Conservation (phyloP, 1,284 basidiomycete genomes). For the Clitocybe nebularis region DNA sequence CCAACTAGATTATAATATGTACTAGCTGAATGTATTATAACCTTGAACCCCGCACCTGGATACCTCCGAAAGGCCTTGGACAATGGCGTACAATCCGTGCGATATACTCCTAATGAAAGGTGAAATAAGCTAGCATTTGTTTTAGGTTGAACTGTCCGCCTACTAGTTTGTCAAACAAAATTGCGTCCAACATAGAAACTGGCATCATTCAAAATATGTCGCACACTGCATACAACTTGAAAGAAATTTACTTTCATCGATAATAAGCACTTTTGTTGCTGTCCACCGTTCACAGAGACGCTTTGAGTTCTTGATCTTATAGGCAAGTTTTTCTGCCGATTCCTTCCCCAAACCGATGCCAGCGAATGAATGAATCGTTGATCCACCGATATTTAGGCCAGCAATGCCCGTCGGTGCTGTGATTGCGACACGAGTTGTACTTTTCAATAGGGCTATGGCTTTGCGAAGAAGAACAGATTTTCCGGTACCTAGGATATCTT, state of each 20-base stretch:
- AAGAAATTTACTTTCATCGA: conserved; percentile 72
- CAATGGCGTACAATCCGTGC: conserved; percentile 56
- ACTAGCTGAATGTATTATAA: neutral
- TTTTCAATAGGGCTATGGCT: conserved; percentile 61
- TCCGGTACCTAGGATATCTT: conserved; percentile 64
- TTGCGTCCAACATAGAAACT: conserved; percentile 91
- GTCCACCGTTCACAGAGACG: conserved; percentile 67
- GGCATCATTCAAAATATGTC: too few species aligned
- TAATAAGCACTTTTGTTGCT: conserved; percentile 71
- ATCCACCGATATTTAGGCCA: conserved; percentile 83
- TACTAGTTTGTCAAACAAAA: conserved; percentile 79
- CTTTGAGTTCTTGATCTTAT: conserved; percentile 39
- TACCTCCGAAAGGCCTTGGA: conserved; percentile 74
- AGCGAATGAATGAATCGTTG: conserved; percentile 85
- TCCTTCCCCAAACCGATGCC: conserved; percentile 80
- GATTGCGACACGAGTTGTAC: conserved; percentile 66
- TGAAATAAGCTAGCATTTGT: neutral
- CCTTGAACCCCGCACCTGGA: conserved; percentile 57
- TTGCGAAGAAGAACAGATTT: conserved; percentile 85
- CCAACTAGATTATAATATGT: conserved; percentile 44
- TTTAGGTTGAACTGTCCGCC: conserved; percentile 10
- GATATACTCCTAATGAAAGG: conserved; percentile 35
- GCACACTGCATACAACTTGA: too few species aligned
- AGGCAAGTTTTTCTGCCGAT: conserved; percentile 46
- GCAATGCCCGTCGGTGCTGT: conserved; percentile 91